These are phyloP conservation scores for Phragmites australis DNA, from an alignment of 176 grass and related monocot species.

Conservation along the genomic window DNA sequence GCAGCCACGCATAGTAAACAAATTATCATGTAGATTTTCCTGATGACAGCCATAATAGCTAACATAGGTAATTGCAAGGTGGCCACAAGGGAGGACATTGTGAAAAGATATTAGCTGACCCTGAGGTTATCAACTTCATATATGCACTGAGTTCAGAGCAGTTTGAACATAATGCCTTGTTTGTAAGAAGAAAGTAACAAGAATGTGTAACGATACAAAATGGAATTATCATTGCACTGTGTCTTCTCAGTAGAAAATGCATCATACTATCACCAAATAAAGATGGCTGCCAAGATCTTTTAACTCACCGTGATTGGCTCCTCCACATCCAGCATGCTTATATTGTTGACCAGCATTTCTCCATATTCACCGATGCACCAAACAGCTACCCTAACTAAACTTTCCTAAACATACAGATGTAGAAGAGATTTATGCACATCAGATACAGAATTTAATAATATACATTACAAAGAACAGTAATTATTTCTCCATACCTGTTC, in stretches of 20 bases:
- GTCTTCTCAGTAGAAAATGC: not conserved
- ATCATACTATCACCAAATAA: conserved; percentile 13
- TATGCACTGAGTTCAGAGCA: conserved; percentile 10
- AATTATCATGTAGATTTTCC: conserved; percentile 4
- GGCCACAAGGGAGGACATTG: not conserved
- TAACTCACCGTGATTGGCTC: conserved; percentile 85
- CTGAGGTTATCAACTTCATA: not conserved
- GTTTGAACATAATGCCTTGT: conserved; percentile 12
- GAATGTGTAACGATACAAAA: conserved; percentile 19
- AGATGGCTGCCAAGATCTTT: conserved; percentile 1
- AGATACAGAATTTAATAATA: conserved; percentile 31
- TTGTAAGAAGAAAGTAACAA: not conserved
- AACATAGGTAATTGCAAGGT: conserved; percentile 16
- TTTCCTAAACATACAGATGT: conserved; percentile 68
- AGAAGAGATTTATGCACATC: conserved; percentile 12
- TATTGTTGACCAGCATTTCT: conserved; percentile 96
- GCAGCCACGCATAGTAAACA: not conserved
- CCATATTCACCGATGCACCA: conserved; percentile 99
- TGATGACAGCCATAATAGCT: not conserved
- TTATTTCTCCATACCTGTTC: conserved; percentile 64
- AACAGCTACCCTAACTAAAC: conserved; percentile 90
- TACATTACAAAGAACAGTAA: conserved; percentile 35
- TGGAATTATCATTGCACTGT: not conserved
- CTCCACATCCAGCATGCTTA: conserved; percentile 68
- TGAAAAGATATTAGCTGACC: conserved; percentile 1